Conservation (phyloP, 2,329 filamentous ascomycete genomes). For the Pezicula neosporulosa region DNA sequence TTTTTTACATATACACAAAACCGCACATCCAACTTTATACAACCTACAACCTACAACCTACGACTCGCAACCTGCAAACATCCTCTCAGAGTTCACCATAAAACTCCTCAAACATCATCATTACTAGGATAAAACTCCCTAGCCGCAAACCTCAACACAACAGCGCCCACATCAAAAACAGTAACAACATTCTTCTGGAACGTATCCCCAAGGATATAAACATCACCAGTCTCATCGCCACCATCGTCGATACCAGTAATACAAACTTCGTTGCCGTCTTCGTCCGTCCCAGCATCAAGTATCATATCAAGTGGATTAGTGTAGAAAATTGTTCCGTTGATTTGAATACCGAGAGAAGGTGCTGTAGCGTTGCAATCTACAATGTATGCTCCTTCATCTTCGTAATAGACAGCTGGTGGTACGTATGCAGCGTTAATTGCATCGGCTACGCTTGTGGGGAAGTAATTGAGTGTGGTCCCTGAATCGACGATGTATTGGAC, state of each 20-base stretch:
- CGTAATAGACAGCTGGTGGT: conserved; percentile 34
- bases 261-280: conserved; percentile 22
- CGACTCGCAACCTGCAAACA: no score
- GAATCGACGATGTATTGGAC: conserved; percentile 34
- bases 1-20: no score
- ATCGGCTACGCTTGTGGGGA: conserved; percentile 32
- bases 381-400: conserved; percentile 27
- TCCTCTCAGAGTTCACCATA: no score
- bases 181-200: conserved; percentile 47
- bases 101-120: neutral
- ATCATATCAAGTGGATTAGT: conserved; percentile 29
- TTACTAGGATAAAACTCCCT: conserved; percentile 19
- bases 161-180: conserved; percentile 46
- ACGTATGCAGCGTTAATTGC: conserved; percentile 37
- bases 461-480: conserved; percentile 37
- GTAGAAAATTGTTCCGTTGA: conserved; percentile 31
- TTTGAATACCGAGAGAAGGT: conserved; percentile 37
- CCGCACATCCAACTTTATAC: no score
- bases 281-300: conserved; percentile 11
- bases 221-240: conserved; percentile 23
- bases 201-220: conserved; percentile 39
- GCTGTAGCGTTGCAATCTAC: conserved; percentile 38
- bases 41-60: no score
- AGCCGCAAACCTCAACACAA: conserved; percentile 42
- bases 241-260: conserved; percentile 29